Evolutionary conservation across 768 basidiomycete species (phyloP).

Genomic region (Mrakia gelida): DNA sequence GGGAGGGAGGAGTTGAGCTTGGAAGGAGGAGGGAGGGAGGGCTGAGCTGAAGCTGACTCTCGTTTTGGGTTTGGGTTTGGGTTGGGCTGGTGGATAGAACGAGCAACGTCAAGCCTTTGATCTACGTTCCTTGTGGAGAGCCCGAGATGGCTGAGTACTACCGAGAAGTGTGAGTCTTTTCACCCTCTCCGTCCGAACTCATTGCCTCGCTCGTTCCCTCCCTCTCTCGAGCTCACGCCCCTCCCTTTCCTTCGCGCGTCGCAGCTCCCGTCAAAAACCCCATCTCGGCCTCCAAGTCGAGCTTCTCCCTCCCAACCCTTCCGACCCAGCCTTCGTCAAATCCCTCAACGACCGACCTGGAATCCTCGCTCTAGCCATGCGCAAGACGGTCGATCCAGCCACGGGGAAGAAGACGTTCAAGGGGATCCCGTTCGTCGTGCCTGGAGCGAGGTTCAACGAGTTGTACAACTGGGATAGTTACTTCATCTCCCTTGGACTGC

Average conservation of each 20-base stretch:
- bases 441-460: constrained; percentile 55
- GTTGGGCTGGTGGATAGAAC: constrained; percentile 54
- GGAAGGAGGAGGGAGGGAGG: constrained; percentile 43
- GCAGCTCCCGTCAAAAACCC: constrained; percentile 72
- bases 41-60: background rate
- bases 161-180: constrained; percentile 58
- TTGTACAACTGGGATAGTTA: constrained; percentile 52
- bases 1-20: constrained; percentile 48
- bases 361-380: constrained; percentile 91
- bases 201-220: background rate
- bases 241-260: background rate
- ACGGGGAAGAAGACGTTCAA: constrained; percentile 72
- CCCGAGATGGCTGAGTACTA: constrained; percentile 94
- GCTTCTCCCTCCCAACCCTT: constrained; percentile 77
- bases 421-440: constrained; percentile 95
- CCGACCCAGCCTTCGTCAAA: constrained; percentile 83
- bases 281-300: constrained; percentile 91
- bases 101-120: constrained; percentile 79
- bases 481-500: constrained; percentile 86
- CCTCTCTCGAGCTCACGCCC: background rate
- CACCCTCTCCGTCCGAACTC: background rate
- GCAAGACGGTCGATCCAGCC: constrained; percentile 71
- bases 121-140: constrained; percentile 91
- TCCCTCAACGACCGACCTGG: constrained; percentile 92
- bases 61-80: background rate